Evolutionary conservation across 257 asterid genomes (phyloP).

Genomic region (Plantago ovata): DNA sequence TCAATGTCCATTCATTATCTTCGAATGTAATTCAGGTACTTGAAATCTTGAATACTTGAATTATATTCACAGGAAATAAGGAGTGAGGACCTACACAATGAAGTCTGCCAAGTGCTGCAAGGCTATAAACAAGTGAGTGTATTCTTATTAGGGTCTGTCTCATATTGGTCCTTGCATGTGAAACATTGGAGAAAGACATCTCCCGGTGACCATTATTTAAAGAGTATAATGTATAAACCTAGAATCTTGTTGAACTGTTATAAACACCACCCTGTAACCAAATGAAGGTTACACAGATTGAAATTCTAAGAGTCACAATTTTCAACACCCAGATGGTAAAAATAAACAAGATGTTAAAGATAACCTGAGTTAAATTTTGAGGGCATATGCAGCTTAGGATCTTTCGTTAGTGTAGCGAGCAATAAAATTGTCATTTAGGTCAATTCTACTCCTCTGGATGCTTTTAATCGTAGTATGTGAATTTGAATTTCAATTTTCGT

Average conservation of each 20-base stretch:
- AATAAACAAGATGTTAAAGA: not conserved
- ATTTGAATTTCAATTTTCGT: not conserved
- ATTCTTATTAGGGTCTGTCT: not conserved
- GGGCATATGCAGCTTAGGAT: not conserved
- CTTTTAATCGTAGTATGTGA: not conserved
- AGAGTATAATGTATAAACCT: too few relatives aligned
- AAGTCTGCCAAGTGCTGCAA: slow-evolving; percentile 83
- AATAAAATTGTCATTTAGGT: too few relatives aligned
- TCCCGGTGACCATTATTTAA: too few relatives aligned
- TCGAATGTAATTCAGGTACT: slow-evolving; percentile 1
- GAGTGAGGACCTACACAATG: slow-evolving; percentile 83
- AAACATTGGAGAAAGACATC: too few relatives aligned
- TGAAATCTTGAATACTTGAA: slow-evolving; percentile 16
- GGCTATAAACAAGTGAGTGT: slow-evolving; percentile 85
- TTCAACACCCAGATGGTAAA: not conserved
- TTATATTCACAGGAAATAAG: slow-evolving; percentile 68
- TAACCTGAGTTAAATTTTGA: not conserved
- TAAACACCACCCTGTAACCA: not conserved
- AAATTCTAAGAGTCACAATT: not conserved
- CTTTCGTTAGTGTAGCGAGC: not conserved
- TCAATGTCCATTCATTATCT: not conserved
- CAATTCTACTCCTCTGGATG: too few relatives aligned
- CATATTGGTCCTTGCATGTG: slow-evolving; percentile 5
- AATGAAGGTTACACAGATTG: not conserved
- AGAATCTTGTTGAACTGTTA: not conserved